These are phyloP conservation scores for Ceratocystis huliohia DNA, from an alignment of 2,329 filamentous ascomycete genomes.

Conservation along the genomic window DNA sequence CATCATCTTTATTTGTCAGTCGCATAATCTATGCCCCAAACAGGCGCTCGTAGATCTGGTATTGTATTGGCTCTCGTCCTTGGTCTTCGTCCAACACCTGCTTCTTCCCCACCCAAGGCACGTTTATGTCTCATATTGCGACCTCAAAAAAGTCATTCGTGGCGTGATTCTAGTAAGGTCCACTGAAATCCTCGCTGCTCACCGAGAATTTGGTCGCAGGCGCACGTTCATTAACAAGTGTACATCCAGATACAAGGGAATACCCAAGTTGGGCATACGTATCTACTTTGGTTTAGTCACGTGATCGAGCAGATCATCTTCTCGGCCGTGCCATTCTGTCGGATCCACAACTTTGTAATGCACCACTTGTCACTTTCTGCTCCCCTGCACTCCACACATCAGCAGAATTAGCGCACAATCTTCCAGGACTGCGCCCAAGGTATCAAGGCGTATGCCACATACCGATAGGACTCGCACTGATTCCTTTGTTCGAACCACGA, in stretches of 20 bases:
- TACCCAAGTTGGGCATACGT: not conserved
- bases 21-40: not conserved
- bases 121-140: not conserved
- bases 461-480: too few relatives aligned
- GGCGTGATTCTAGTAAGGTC: conserved; percentile 9
- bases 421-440: not conserved
- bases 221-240: not conserved
- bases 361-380: not conserved
- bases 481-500: too few relatives aligned
- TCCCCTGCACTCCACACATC: not conserved
- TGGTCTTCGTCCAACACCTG: not conserved
- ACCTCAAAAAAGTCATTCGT: not conserved
- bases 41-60: not conserved
- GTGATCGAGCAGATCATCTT: not conserved
- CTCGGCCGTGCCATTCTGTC: not conserved
- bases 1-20: not conserved
- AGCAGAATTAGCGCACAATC: not conserved
- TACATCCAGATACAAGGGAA: not conserved
- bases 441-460: too few relatives aligned
- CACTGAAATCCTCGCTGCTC: not conserved
- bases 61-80: not conserved
- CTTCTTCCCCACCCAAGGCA: not conserved
- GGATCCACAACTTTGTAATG: not conserved
- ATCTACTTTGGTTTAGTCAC: not conserved
- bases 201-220: conserved; percentile 6